Conservation (phyloP, 345 rosid species). For the Excoecaria agallocha region DNA sequence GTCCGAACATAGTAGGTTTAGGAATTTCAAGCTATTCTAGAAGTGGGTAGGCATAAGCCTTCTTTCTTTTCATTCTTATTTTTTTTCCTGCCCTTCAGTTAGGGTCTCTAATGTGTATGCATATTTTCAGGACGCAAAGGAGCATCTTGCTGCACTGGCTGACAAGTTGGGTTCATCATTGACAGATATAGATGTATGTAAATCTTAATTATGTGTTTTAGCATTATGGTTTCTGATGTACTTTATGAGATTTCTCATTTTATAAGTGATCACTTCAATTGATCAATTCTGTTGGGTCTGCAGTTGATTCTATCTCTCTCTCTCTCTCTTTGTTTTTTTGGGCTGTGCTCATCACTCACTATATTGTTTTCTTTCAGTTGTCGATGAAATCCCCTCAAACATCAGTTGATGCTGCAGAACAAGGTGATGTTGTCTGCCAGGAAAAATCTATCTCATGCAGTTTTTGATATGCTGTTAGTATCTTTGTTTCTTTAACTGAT, state of each 20-base stretch:
- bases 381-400: conserved; percentile 60
- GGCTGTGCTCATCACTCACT: no score
- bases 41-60: neutral
- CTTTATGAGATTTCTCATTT: neutral
- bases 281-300: neutral
- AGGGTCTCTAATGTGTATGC: neutral
- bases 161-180: conserved; percentile 91
- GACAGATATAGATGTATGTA: conserved; percentile 77
- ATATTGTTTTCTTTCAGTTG: conserved; percentile 55
- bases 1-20: neutral
- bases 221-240: conserved; percentile 24
- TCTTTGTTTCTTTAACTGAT: conserved; percentile 35
- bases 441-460: conserved; percentile 49
- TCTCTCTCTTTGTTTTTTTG: no score
- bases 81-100: neutral
- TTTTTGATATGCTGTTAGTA: conserved; percentile 48
- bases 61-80: neutral
- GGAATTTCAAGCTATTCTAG: neutral
- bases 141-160: conserved; percentile 90
- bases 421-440: conserved; percentile 75
- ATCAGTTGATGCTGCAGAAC: conserved; percentile 75
- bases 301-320: no score
- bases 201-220: conserved; percentile 17
- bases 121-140: conserved; percentile 83
- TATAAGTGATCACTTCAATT: neutral